Percentiles rank a stretch among this genome's conserved stretches.
Conservation (phyloP, 805 yeast species). For the Pichia californica region DNA sequence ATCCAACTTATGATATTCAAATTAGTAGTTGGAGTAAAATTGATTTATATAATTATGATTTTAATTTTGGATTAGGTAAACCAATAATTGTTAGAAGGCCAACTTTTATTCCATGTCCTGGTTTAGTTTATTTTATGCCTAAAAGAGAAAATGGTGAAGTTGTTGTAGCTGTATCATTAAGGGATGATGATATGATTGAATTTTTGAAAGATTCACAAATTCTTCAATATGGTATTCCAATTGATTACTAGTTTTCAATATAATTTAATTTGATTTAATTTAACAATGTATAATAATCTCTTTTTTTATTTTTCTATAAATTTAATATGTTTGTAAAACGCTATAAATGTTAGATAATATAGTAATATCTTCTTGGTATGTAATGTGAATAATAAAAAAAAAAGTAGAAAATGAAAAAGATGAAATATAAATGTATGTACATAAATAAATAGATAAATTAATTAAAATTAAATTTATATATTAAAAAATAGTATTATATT, state of each 20-base stretch:
- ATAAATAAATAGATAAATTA: too few relatives aligned
- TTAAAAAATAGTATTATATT: too few relatives aligned
- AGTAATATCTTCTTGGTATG: too few relatives aligned
- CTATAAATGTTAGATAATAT: too few relatives aligned
- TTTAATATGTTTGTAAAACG: too few relatives aligned
- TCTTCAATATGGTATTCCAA: neutral
- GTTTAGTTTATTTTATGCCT: neutral
- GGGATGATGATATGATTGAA: neutral
- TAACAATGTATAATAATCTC: neutral
- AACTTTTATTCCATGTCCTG: neutral
- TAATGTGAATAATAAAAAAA: too few relatives aligned
- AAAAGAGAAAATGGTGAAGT: neutral
- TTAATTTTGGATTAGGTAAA: neutral
- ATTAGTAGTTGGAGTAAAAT: neutral
- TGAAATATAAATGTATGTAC: too few relatives aligned
- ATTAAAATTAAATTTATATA: too few relatives aligned
- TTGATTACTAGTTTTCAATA: too few relatives aligned
- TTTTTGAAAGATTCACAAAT: neutral
- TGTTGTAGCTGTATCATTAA: neutral
- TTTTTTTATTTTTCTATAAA: too few relatives aligned
- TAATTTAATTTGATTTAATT: too few relatives aligned
- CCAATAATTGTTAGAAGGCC: neutral
- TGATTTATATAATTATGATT: neutral
- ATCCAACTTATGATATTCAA: neutral
- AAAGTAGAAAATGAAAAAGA: too few relatives aligned